Evolutionary conservation across 805 yeast species (phyloP), one percentile per base, ranked within the genome.

Genomic region (Kodamaea laetipori): DNA sequence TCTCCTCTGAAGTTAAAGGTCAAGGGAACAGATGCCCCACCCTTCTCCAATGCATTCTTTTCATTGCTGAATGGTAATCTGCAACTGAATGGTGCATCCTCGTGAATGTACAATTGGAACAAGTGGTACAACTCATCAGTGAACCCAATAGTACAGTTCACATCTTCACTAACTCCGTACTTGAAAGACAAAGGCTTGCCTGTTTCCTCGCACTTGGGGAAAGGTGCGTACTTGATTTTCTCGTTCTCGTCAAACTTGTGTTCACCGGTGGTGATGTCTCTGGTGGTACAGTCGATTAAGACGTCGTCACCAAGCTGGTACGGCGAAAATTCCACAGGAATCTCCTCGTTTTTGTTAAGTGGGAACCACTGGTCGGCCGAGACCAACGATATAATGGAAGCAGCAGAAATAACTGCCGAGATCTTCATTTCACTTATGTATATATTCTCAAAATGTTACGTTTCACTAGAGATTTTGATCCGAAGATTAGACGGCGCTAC

Each of bases 201-300:
- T 0, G 88, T 80, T 55, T 86, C 92, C 42, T 67, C 65, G 63
- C 94, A 85, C 4, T 53, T 63, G 2, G 89, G 86, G 51, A 84
- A 82, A 4, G 76, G 66, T 1, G 60, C 71, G 52, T 80, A 84
- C 12, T 83, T 58, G 43, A 86, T 78, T 45, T 77, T 67, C 6
- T 77, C 77, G n/a, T 74, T 64, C n/a, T 69, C 71, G 55, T 84
- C 89, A 49, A 82, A 81, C 45, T 77, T 71, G 65, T 86, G 92
- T 58, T 86, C 92, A 43, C 94, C 94, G 48, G 73, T 78, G 32
- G 83, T 87, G 41, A 86, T 85, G 50, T 82, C 77, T 54, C 94
- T 70, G 39, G 76, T 61, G 47, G 81, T 84, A 59, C 94, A 86
- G 51, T 75, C 77, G 39, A 84, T 54, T 34, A 72, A 62, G 10